Percentiles rank a stretch among this genome's conserved stretches.
phyloP scores from a whole-genome alignment of 2,329 filamentous ascomycete species.

The Periconia sp. region DNA sequence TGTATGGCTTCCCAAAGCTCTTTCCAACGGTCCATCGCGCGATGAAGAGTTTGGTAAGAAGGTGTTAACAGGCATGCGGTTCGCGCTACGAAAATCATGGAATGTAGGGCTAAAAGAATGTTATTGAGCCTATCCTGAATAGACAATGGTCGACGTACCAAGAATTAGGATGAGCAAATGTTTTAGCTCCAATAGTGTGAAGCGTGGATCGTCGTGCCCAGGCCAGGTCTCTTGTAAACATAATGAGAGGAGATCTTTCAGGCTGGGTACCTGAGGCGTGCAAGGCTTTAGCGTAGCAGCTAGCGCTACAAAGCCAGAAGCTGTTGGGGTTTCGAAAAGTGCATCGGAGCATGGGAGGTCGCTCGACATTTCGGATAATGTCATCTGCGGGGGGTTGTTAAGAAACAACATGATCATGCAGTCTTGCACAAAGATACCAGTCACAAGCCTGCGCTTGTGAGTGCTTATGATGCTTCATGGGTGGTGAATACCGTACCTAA shows the following conservation, averaged over 20 bases:
- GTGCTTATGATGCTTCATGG: background rate
- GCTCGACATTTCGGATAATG: slow-evolving; percentile 11
- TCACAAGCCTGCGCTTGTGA: background rate
- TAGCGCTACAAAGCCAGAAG: slow-evolving; percentile 5
- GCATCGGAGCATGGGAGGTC: slow-evolving; percentile 15
- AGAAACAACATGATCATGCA: slow-evolving; percentile 19
- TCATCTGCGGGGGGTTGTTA: slow-evolving; percentile 14
- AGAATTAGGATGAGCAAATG: slow-evolving; percentile 15
- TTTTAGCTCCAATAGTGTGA: background rate
- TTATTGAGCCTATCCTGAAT: background rate
- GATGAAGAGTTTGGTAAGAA: slow-evolving; percentile 4
- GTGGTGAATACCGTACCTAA: slow-evolving; percentile 7
- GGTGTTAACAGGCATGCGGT: slow-evolving; percentile 6
- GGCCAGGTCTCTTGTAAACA: slow-evolving; percentile 6
- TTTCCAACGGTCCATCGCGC: slow-evolving; percentile 23
- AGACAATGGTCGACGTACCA: slow-evolving; percentile 14
- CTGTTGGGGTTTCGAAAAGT: slow-evolving; percentile 17
- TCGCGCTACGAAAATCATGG: slow-evolving; percentile 10
- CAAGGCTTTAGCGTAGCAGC: background rate
- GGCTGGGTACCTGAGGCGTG: background rate
- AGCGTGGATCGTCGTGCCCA: background rate
- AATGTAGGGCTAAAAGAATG: slow-evolving; percentile 8
- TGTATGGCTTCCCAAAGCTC: slow-evolving; percentile 13
- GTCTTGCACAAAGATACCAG: slow-evolving; percentile 3
- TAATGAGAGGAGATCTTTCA: slow-evolving; percentile 5